Conservation (phyloP, 257 asterid genomes). For the Coffea eugenioides region DNA sequence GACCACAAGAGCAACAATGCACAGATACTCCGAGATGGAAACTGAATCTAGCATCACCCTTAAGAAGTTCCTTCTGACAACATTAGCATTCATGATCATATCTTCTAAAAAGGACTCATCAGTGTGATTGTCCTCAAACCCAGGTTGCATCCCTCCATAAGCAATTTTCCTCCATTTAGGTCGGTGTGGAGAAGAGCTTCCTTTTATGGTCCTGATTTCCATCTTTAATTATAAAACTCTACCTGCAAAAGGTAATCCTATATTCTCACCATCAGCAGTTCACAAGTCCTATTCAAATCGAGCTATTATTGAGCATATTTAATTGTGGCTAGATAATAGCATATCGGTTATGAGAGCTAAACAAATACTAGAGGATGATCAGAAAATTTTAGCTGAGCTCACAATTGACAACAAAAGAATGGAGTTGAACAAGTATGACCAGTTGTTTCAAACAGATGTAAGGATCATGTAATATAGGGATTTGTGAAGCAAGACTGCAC, state of each 20-base stretch:
- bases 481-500: neutral
- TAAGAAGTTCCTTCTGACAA: constrained; percentile 74
- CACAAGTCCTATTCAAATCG: neutral
- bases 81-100: constrained; percentile 97
- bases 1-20: constrained; percentile 80
- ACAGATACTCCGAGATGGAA: constrained; percentile 83
- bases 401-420: neutral
- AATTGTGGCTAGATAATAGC: neutral
- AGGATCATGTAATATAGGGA: neutral
- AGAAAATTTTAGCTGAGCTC: neutral
- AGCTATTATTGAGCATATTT: neutral
- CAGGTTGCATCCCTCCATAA: constrained; percentile 94
- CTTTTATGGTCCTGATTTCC: constrained; percentile 37
- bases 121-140: constrained; percentile 83
- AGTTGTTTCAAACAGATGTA: neutral
- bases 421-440: neutral
- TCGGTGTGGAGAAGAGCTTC: constrained; percentile 38
- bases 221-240: constrained; percentile 23
- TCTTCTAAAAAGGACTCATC: constrained; percentile 84
- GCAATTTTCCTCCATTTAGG: constrained; percentile 84
- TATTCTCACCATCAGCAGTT: neutral
- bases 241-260: constrained; percentile 2
- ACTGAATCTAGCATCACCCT: constrained; percentile 86
- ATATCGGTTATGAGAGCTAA: too few species aligned
- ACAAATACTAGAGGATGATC: neutral